phyloP scores from a whole-genome alignment of 257 asterid genomes.

The Solanum chmielewskii region DNA sequence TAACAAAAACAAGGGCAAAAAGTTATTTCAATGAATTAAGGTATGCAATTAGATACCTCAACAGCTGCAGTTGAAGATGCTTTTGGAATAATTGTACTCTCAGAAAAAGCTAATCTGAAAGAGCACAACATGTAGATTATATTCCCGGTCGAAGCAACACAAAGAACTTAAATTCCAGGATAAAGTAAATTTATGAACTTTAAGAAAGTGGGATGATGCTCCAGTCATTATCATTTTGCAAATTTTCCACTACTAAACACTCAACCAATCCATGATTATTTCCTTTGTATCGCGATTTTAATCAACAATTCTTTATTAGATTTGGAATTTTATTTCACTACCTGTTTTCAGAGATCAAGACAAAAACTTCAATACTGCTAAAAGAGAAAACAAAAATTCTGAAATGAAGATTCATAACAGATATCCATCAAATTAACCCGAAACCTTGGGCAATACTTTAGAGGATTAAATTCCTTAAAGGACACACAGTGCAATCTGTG shows the following conservation, averaged over 20 bases:
- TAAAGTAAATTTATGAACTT: background rate
- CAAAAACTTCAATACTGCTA: background rate
- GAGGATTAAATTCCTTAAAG: background rate
- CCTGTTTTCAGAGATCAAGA: background rate
- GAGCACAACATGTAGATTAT: conserved; percentile 3
- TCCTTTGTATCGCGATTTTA: background rate
- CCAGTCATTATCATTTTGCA: background rate
- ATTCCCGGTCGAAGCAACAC: background rate
- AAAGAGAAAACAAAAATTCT: background rate
- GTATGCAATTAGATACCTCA: conserved; percentile 46
- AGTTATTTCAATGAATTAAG: background rate
- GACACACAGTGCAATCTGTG: background rate
- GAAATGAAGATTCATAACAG: background rate
- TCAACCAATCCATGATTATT: background rate
- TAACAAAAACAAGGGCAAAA: background rate
- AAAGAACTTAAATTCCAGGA: background rate
- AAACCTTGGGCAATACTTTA: background rate
- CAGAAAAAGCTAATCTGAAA: conserved; percentile 43
- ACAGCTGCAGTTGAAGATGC: conserved; percentile 56
- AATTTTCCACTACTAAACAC: background rate
- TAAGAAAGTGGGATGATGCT: background rate
- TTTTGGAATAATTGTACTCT: conserved; percentile 33
- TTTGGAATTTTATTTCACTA: background rate
- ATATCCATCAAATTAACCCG: background rate
- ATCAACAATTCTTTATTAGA: background rate